A percentile compares a stretch with the other conserved stretches of the same genome.
Evolutionary conservation across 495 filamentous ascomycete species (phyloP).

Genomic region (Monascus purpureus): DNA sequence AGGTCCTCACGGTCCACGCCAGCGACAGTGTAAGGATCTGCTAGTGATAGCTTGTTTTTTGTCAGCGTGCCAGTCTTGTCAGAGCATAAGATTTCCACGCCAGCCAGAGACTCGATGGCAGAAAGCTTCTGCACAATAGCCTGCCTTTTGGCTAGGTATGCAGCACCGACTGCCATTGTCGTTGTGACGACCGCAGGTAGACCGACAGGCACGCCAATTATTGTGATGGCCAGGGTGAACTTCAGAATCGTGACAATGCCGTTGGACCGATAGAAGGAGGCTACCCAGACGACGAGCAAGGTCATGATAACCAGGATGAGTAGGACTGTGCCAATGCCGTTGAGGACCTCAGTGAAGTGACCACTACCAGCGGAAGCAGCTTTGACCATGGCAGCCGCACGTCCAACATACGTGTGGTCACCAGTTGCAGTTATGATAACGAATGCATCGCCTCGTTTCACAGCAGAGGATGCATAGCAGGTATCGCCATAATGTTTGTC

Average conservation of each 20-base stretch:
- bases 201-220: conserved; percentile 90
- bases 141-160: conserved; percentile 78
- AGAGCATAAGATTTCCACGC: conserved; percentile 89
- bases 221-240: conserved; percentile 73
- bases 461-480: conserved; percentile 71
- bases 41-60: conserved; percentile 80
- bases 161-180: conserved; percentile 90
- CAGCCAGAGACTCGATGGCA: conserved; percentile 86
- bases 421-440: conserved; percentile 71
- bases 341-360: conserved; percentile 82
- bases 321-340: conserved; percentile 62
- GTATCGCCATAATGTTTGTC: conserved; percentile 69
- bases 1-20: conserved; percentile 72
- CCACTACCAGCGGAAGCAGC: conserved; percentile 55
- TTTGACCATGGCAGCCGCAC: conserved; percentile 72
- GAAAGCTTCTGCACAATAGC: conserved; percentile 91
- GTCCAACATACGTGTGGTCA: conserved; percentile 80
- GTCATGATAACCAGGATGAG: conserved; percentile 69
- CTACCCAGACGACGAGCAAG: conserved; percentile 70
- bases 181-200: conserved; percentile 91
- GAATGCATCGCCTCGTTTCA: conserved; percentile 80
- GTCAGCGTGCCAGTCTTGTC: conserved; percentile 85
- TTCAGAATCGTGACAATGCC: conserved; percentile 60
- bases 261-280: conserved; percentile 77
- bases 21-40: conserved; percentile 68